Evolutionary conservation across 257 asterid species (phyloP), one percentile per base, ranked within the genome.

Genomic region (Avicennia marina): DNA sequence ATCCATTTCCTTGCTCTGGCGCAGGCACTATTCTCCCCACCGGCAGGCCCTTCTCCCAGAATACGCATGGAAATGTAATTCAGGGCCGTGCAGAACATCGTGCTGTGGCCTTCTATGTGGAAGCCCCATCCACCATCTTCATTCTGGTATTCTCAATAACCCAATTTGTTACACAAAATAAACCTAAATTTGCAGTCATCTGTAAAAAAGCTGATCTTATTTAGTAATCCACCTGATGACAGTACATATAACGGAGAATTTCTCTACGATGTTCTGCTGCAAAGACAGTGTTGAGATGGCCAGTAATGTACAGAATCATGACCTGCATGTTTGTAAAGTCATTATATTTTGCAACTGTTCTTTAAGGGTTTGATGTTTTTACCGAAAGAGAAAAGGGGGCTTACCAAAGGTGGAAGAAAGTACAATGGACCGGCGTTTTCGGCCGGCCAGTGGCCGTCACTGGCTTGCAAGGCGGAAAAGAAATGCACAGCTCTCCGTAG

Each of bases 41-140:
- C 90, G 1, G 80, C 87, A 0, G 85, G 80, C 4, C 81, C 82
- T 67, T 70, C 81, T 32, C 95, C 93, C 2, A 86, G 67, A 59
- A 86, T 57, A 31, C 95, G 82, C 93, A 86, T 80, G 26, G 86
- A 80, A 0, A 83, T 78, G 78, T 86, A 86, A 67, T 65, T 80
- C 11, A 86, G 78, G 1, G 76, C 52, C 1, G 95, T 86, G 53
- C 95, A 74, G 57, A 86, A 83, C 95, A 86, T 86, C 4, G 82
- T 55, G 82, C 95, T 86, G 38, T 80, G 93, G 7, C 95, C 95
- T 74, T 80, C 89, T 39, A 86, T 71, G 65, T 86, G 95, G 11
- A 83, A 50, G 10, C 95, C 95, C 95, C 95, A 86, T 1, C 95
- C 95, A 49, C 95, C 95, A 33, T 86, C 95, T 74, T 76, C 85